Evolutionary conservation across 2,329 filamentous ascomycete genomes (phyloP).

Genomic region (Colletotrichum liaoningense): DNA sequence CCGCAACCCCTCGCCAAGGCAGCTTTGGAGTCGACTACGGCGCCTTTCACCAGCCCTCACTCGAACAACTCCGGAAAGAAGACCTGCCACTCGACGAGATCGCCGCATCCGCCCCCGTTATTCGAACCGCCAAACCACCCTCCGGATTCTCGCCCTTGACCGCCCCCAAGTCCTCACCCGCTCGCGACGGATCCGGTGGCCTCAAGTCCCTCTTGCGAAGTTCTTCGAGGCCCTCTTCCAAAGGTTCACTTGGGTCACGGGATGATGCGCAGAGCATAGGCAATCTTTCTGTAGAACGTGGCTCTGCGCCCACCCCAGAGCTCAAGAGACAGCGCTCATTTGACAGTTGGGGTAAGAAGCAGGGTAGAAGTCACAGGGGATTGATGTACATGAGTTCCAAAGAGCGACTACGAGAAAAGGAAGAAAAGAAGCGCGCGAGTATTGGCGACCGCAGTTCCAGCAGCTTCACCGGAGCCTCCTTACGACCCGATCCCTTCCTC

Average conservation of each 20-base stretch:
- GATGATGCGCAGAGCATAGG: constrained; percentile 73
- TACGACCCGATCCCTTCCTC: constrained; percentile 60
- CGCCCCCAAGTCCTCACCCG: constrained; percentile 64
- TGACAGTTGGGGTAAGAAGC: constrained; percentile 73
- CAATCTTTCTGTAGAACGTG: constrained; percentile 72
- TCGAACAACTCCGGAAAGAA: constrained; percentile 61
- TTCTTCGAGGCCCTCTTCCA: constrained; percentile 70
- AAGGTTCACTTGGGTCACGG: constrained; percentile 64
- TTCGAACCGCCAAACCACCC: constrained; percentile 84
- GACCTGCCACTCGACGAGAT: constrained; percentile 67
- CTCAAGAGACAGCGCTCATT: constrained; percentile 64
- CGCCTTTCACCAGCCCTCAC: constrained; percentile 65
- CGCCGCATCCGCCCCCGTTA: constrained; percentile 74
- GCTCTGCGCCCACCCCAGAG: constrained; percentile 53
- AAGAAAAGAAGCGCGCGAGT: constrained; percentile 70
- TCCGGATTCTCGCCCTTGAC: constrained; percentile 80
- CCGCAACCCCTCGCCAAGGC: constrained; percentile 54
- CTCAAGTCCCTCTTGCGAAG: constrained; percentile 70
- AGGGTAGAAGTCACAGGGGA: constrained; percentile 64
- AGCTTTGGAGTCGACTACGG: constrained; percentile 82
- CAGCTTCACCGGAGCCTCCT: constrained; percentile 50
- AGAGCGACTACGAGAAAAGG: constrained; percentile 72
- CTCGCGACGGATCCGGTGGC: constrained; percentile 60
- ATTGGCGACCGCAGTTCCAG: constrained; percentile 52
- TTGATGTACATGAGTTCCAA: constrained; percentile 81